phyloP scores from a whole-genome alignment of 768 basidiomycete genomes.

The Lanmaoa pseudosensibilis region DNA sequence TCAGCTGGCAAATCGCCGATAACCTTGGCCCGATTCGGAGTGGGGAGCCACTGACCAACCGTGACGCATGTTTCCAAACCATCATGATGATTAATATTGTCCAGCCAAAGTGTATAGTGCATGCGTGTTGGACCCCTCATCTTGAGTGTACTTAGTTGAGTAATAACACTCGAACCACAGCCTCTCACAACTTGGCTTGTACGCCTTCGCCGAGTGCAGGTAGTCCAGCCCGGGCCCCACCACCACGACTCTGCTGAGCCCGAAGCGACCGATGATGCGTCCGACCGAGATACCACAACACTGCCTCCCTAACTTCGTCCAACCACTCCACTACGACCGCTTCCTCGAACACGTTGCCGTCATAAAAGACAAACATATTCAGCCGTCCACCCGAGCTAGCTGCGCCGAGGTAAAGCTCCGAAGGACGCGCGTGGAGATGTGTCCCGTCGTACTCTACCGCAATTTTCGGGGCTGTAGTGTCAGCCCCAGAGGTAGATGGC shows the following conservation, averaged over 20 bases:
- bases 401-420: conserved; percentile 46
- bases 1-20: too few species aligned
- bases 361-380: conserved; percentile 37
- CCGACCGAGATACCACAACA: conserved; percentile 33
- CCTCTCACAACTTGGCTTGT: neutral
- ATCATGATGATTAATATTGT: too few species aligned
- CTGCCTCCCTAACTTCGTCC: conserved; percentile 40
- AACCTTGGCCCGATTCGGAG: too few species aligned
- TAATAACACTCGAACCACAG: neutral
- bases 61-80: too few species aligned
- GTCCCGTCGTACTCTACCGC: conserved; percentile 3
- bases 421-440: conserved; percentile 44
- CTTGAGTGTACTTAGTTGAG: too few species aligned
- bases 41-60: too few species aligned
- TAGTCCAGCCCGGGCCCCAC: neutral
- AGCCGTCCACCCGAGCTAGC: conserved; percentile 35
- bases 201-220: neutral
- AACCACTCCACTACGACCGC: conserved; percentile 47
- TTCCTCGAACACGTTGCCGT: conserved; percentile 47
- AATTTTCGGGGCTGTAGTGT: conserved; percentile 12
- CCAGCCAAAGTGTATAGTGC: too few species aligned
- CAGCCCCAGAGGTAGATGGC: neutral
- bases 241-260: too few species aligned
- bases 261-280: neutral
- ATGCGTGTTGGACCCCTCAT: too few species aligned